Conservation (phyloP, 2,329 filamentous ascomycete species). For the Trichoderma brevicompactum region DNA sequence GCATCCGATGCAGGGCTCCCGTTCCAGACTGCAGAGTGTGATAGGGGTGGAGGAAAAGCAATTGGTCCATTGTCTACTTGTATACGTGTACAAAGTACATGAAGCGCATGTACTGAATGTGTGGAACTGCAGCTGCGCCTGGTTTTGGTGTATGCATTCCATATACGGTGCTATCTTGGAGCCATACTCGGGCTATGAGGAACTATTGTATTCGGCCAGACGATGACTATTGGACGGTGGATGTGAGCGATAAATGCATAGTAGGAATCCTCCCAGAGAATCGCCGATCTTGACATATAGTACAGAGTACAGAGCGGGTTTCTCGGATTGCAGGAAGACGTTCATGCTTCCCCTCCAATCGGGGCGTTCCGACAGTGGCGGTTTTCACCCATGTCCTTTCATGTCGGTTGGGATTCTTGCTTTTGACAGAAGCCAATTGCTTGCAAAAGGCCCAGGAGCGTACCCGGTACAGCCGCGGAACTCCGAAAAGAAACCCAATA, state of each 20-base stretch:
- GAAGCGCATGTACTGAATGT: slow-evolving; percentile 4
- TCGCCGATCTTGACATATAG: neutral
- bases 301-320: neutral
- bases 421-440: slow-evolving; percentile 3
- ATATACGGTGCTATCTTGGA: neutral
- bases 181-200: neutral
- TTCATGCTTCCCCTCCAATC: neutral
- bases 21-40: neutral
- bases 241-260: slow-evolving; percentile 12
- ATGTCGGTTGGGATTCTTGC: neutral
- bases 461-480: neutral
- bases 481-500: no score
- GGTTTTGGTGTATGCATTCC: neutral
- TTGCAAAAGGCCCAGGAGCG: neutral
- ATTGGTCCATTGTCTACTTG: neutral
- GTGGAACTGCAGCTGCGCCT: neutral
- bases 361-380: slow-evolving; percentile 23
- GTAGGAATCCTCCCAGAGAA: neutral
- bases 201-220: neutral
- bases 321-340: neutral
- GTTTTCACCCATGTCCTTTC: neutral
- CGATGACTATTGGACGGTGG: neutral
- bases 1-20: slow-evolving; percentile 26
- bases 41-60: slow-evolving; percentile 1
- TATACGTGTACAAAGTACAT: neutral